A percentile compares a stretch with the other conserved stretches of the same genome.
These are phyloP conservation scores for Phoenix dactylifera DNA, from an alignment of 176 grass and related monocot species.

Conservation along the genomic window DNA sequence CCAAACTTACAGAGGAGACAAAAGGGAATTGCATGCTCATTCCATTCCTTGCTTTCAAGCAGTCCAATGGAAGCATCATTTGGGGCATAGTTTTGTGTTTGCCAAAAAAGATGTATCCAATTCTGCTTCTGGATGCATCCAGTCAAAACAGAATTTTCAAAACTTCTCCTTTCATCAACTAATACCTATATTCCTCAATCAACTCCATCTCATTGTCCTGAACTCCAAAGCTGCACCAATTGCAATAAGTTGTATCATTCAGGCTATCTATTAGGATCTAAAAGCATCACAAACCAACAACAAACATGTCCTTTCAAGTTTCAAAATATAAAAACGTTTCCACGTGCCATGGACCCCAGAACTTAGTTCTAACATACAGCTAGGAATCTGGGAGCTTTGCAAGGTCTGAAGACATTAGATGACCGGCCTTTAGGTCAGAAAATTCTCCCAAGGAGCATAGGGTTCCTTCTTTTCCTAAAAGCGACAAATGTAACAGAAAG, in stretches of 20 bases:
- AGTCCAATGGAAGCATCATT: constrained; percentile 57
- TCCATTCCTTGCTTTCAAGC: constrained; percentile 53
- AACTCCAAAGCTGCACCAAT: constrained; percentile 8
- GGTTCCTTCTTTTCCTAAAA: constrained; percentile 52
- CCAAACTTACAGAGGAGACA: constrained; percentile 89
- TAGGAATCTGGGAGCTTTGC: constrained; percentile 33
- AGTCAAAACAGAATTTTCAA: constrained; percentile 77
- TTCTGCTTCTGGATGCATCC: constrained; percentile 72
- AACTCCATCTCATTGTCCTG: constrained; percentile 13
- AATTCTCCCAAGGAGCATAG: constrained; percentile 49
- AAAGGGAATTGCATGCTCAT: constrained; percentile 78
- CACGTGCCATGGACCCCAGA: neutral
- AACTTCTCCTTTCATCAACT: constrained; percentile 16
- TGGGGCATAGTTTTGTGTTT: constrained; percentile 40
- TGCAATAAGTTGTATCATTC: constrained; percentile 23
- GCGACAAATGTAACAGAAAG: constrained; percentile 14
- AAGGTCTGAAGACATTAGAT: constrained; percentile 25
- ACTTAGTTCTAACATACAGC: constrained; percentile 19
- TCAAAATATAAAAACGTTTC: too few species aligned
- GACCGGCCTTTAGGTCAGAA: constrained; percentile 27
- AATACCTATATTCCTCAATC: constrained; percentile 20
- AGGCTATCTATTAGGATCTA: neutral
- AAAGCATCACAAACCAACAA: neutral
- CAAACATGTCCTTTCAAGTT: neutral
- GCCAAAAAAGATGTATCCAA: constrained; percentile 38